phyloP scores from a whole-genome alignment of 495 filamentous ascomycete species.

The Platismatia glauca region DNA sequence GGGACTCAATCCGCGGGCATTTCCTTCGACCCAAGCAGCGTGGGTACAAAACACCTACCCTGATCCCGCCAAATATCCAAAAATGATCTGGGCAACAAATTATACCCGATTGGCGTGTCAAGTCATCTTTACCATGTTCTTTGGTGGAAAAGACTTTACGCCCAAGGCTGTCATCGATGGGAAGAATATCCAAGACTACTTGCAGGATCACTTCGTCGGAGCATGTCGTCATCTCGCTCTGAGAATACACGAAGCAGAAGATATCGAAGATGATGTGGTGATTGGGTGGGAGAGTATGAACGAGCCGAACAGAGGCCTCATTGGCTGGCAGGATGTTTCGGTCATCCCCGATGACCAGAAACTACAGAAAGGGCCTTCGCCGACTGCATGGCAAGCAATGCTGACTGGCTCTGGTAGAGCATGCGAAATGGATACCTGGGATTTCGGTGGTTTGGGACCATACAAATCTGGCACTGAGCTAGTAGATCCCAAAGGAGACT shows the following conservation, averaged over 20 bases:
- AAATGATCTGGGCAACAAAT: conserved; percentile 99
- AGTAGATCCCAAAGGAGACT: conserved; percentile 79
- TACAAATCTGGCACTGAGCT: conserved; percentile 76
- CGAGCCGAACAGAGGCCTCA: conserved; percentile 83
- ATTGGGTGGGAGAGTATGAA: conserved; percentile 96
- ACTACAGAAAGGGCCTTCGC: conserved; percentile 84
- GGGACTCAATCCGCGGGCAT: conserved; percentile 75
- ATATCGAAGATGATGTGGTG: conserved; percentile 75
- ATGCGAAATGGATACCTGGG: conserved; percentile 84
- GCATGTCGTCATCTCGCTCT: conserved; percentile 73
- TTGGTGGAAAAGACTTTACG: conserved; percentile 84
- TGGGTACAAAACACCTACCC: conserved; percentile 91
- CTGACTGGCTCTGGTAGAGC: conserved; percentile 81
- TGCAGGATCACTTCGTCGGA: conserved; percentile 76
- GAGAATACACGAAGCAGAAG: conserved; percentile 83
- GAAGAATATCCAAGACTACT: conserved; percentile 90
- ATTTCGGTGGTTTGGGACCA: conserved; percentile 85
- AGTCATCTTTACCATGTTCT: conserved; percentile 92
- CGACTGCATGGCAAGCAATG: conserved; percentile 91
- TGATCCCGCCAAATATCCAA: conserved; percentile 79
- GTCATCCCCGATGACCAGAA: conserved; percentile 80
- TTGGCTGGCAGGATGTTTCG: conserved; percentile 78
- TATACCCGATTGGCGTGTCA: conserved; percentile 81
- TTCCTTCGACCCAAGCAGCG: conserved; percentile 81
- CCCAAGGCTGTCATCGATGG: conserved; percentile 94